A percentile compares a stretch with the other conserved stretches of the same genome.
These are phyloP conservation scores for Fusarium sp. DNA, from an alignment of 2,329 filamentous ascomycete genomes.

Conservation along the genomic window DNA sequence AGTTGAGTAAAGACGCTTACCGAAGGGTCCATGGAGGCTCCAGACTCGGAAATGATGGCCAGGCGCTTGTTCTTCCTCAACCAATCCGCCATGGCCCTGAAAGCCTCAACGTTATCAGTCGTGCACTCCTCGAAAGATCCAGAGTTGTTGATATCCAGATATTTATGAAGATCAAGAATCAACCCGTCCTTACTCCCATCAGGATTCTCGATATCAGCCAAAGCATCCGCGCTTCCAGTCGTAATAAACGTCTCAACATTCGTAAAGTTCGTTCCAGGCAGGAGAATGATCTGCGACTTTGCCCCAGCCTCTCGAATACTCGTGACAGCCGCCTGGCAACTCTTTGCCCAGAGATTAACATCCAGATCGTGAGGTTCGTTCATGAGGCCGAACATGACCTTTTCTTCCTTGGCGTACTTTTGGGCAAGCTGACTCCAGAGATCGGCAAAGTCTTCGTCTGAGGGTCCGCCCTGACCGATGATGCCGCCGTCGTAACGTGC, in stretches of 20 bases:
- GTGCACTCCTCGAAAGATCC: constrained; percentile 65
- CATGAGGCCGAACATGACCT: constrained; percentile 73
- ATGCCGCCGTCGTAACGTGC: constrained; percentile 72
- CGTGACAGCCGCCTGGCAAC: constrained; percentile 72
- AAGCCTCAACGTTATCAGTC: constrained; percentile 64
- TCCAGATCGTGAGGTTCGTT: constrained; percentile 76
- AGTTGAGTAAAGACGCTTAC: constrained; percentile 43
- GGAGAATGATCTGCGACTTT: constrained; percentile 69
- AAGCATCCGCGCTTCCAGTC: constrained; percentile 62
- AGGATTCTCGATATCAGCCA: constrained; percentile 67
- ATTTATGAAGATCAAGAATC: constrained; percentile 72
- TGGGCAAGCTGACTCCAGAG: constrained; percentile 70
- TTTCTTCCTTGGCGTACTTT: constrained; percentile 67
- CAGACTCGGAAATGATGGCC: constrained; percentile 66
- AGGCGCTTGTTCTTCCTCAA: constrained; percentile 60
- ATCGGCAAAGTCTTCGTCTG: constrained; percentile 67
- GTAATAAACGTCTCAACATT: constrained; percentile 62
- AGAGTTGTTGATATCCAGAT: constrained; percentile 69
- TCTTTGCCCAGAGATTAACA: constrained; percentile 68
- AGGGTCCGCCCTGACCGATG: constrained; percentile 74
- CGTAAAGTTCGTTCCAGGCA: constrained; percentile 72
- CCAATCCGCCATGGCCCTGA: constrained; percentile 60
- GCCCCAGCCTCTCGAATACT: constrained; percentile 75
- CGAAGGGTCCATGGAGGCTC: constrained; percentile 57
- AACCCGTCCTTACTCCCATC: constrained; percentile 68